phyloP scores from a whole-genome alignment of 305 asterid genomes.

The Salvia sclarea region DNA sequence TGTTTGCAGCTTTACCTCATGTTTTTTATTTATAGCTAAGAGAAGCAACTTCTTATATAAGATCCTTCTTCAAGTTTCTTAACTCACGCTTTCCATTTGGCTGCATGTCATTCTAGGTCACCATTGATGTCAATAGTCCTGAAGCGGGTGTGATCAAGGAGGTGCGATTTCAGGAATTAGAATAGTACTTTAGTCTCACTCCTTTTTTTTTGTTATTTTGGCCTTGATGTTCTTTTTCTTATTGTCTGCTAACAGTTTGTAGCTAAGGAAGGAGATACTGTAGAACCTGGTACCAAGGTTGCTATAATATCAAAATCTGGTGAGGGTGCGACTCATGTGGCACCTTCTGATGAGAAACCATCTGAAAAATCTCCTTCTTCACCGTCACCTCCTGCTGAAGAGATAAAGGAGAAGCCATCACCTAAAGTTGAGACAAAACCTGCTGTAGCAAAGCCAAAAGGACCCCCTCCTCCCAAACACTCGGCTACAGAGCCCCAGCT shows the following conservation, averaged over 20 bases:
- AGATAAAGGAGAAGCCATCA: constrained; percentile 57
- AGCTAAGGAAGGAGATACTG: constrained; percentile 97
- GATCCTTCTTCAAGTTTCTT: constrained; percentile 24
- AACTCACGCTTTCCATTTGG: constrained; percentile 29
- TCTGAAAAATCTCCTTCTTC: constrained; percentile 59
- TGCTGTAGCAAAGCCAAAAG: constrained; percentile 56
- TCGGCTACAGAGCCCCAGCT: constrained; percentile 89
- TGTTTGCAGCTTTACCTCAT: constrained; percentile 11
- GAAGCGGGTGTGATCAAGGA: constrained; percentile 94
- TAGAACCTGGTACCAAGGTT: constrained; percentile 91
- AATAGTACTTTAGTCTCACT: background rate
- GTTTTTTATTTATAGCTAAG: constrained; percentile 1
- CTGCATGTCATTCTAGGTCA: constrained; percentile 59
- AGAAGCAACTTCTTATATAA: constrained; percentile 3
- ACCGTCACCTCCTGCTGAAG: constrained; percentile 56
- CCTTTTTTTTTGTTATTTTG: constrained; percentile 12
- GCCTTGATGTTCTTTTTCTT: constrained; percentile 19
- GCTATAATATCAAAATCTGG: constrained; percentile 90
- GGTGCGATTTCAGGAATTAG: constrained; percentile 45
- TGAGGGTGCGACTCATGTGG: constrained; percentile 81
- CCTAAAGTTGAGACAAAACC: constrained; percentile 59
- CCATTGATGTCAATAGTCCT: constrained; percentile 97
- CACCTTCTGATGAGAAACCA: constrained; percentile 81
- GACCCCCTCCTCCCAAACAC: constrained; percentile 51
- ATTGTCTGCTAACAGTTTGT: constrained; percentile 48